Base-by-base conservation (phyloP, 495 filamentous ascomycete species). In the Xylaria scruposa region DNA sequence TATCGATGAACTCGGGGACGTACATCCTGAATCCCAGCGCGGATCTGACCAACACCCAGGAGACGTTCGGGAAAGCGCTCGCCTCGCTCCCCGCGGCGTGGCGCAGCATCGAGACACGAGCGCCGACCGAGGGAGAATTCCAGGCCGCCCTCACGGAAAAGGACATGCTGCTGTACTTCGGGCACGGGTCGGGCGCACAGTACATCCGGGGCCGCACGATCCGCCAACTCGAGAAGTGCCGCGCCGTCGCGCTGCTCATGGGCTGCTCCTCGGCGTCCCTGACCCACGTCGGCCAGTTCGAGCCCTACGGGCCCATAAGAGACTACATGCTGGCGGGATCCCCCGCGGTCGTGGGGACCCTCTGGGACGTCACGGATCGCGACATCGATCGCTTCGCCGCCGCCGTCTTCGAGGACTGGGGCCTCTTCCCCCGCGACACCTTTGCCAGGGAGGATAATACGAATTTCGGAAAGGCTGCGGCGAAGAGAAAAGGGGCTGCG, bases 311-410 rank as follows among this genome's bases (percentile, higher is more conserved):
- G 0, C 94, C 93, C 44, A 91, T 93, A n/a, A 88, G 94, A 80
- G 93, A 93, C 71, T 98, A 98, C 81, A 88, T 98, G 81, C 88
- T 94, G 46, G 94, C 94, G 0, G 95, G 95, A 8, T 88, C 87
- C 65, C 91, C 93, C 3, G 94, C 95, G 12, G 85, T 98, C 21
- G 89, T 98, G 0, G 95, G 92, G 26, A 97, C 93, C 5, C 84
- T 99, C 46, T 99, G 96, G 96, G 96, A 99, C 80, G 96, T 99
- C 26, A 99, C 97, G 15, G 96, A 99, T 75, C 91, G 92, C 73
- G 96, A 99, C 78, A 96, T 97, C 75, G 96, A 99, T 83, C 91
- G 94, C 46, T 97, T 98, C 78, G 90, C 94, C 0, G 88, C 89
- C 29, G 83, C 87, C 19, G 83, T 91, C 3, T 90, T 97, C 62